Conservation (phyloP, 2,329 filamentous ascomycete genomes). For the Phialocephala subalpina region DNA sequence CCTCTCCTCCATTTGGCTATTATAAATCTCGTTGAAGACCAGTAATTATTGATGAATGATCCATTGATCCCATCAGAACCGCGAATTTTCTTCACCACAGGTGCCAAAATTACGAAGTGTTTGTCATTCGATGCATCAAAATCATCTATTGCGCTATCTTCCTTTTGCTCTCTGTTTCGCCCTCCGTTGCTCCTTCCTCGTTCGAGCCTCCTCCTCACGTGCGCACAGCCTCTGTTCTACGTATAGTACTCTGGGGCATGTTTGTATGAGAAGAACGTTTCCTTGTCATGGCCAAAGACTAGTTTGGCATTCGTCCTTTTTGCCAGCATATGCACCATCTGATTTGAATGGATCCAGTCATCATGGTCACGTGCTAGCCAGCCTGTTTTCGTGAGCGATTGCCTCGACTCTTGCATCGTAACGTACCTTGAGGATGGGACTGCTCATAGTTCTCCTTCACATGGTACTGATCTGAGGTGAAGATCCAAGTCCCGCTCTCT, state of each 20-base stretch:
- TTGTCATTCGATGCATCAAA: no score
- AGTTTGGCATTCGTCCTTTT: slow-evolving; percentile 29
- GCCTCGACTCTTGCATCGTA: no score
- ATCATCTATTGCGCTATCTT: background rate
- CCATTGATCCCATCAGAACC: no score
- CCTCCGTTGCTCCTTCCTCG: background rate
- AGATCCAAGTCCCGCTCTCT: slow-evolving; percentile 47
- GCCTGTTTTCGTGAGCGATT: slow-evolving; percentile 29
- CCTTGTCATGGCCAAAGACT: slow-evolving; percentile 27
- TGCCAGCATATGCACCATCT: slow-evolving; percentile 46
- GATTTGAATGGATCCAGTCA: slow-evolving; percentile 46
- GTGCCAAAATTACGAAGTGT: no score
- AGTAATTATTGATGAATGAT: no score
- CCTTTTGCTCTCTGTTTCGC: background rate
- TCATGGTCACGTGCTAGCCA: slow-evolving; percentile 48
- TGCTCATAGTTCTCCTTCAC: slow-evolving; percentile 49
- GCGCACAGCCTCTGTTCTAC: background rate
- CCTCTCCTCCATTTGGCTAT: no score
- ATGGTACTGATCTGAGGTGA: slow-evolving; percentile 51
- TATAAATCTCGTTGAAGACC: no score
- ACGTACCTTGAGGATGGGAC: slow-evolving; percentile 40
- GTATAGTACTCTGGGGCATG: slow-evolving; percentile 25
- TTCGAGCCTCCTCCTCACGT: background rate
- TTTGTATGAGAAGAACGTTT: slow-evolving; percentile 31
- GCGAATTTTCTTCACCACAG: no score